Base-by-base conservation (phyloP, 129 eudicot genomes). In the Arctium minus region DNA sequence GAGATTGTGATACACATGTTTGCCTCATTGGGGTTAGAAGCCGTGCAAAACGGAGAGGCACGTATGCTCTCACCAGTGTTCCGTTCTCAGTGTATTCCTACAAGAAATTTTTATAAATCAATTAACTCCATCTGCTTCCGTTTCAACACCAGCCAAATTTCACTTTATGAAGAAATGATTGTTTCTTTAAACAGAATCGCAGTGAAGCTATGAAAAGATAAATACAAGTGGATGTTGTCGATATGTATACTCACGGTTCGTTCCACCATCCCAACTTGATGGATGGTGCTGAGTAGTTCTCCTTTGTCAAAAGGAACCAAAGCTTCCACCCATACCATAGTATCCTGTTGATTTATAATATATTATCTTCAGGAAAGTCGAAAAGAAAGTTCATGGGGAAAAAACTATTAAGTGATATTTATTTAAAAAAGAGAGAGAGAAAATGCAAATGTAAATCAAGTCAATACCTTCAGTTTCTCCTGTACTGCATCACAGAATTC, bases 321-420 rank as follows among this genome's bases (percentile, higher is more conserved):
- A 72, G 97, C 98, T 89, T 92, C 98, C 75, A 95, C 93, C 99
- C 97, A 96, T 35, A 96, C 99, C 99, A 96, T 96, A 74, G 91
- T 84, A 90, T 96, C 98, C 99, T 96, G 85, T 73, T 44, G 0
- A 78, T 75, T 50, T 62, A 60, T 77, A 40, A 39, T 42, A 8
- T 42, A 42, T 65, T 53, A 15, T 78, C 31, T 39, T 72, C 69
- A 60, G 53, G 30, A 31, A 22, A 50, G 32, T 77, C 17, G 3
- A 39, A 6, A 82, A 31, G n/a, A 30, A 70, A 48, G 13, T 2
- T 35, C 68, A 77, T 32, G 32, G 40, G 50, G 27, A 48, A 46
- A 4, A 33, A 5, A 2, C 8, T 27, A 5, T 1, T 13, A 38
- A 38, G 5, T 5, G 56, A 31, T 36, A 40, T 42, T 42, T 6